Evolutionary conservation across 108 stramenopile species (phyloP), one percentile per base, ranked within the genome.

Genomic region (Pelagomonas calceolata): DNA sequence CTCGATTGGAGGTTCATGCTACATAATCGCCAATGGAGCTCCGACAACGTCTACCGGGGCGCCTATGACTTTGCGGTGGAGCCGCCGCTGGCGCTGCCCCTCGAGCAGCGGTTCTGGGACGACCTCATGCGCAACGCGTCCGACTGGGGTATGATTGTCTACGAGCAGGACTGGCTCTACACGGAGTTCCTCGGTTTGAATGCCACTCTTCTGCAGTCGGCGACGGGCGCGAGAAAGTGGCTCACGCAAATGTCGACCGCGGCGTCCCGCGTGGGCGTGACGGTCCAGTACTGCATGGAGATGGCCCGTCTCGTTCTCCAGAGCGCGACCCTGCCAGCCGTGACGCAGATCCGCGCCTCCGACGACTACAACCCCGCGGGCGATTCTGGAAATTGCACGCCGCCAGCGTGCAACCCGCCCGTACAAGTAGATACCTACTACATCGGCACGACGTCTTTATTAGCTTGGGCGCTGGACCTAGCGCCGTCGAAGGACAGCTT

Each of bases 81-180:
- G 18, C 69, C 67, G 10, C 3, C 29, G 31, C 36, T 44, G 33
- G 66, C 79, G 21, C 21, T 84, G 12, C 80, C 84, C 15, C 31
- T 64, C 29, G 71, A 73, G 0, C 33, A 73, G 34, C 31, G 0
- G 60, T 84, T 84, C 68, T 84, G 80, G 80, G 65, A 66, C 31
- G 73, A 75, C 66, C 70, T 84, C 30, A 60, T 84, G 43, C 45
- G 30, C 31, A 32, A 64, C 32, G 75, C 70, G 68, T 77, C 44
- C 21, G 34, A 70, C 43, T 78, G 78, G 79, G 81, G 81, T 30
- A 36, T 84, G 63, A 39, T 17, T 30, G 78, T 81, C 32, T 84
- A 84, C 68, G 84, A 84, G 72, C 84, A 84, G 68, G 84, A 84
- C 75, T 84, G 84, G 84, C 63, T 84, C 12, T 73, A 77, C 65